These are phyloP conservation scores for Vanilla planifolia DNA, from an alignment of 106 monocot genomes.

Conservation along the genomic window DNA sequence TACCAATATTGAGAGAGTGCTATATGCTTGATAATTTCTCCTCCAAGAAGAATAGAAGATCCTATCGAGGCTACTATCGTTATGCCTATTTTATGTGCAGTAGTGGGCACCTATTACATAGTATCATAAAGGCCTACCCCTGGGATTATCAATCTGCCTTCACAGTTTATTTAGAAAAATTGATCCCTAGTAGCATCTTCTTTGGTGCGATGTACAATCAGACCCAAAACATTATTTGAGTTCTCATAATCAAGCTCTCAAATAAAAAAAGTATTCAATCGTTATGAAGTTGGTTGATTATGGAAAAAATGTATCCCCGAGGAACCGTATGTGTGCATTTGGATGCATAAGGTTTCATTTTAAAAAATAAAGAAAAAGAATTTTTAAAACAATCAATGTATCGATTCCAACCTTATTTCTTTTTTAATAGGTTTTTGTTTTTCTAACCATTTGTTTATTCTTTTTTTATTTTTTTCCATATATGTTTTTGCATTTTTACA, in stretches of 20 bases:
- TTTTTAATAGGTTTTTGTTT: too few species aligned
- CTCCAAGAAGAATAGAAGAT: slow-evolving; percentile 16
- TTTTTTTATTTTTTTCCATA: too few species aligned
- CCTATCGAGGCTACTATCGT: slow-evolving; percentile 3
- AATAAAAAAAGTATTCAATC: slow-evolving; percentile 6
- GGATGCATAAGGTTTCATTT: slow-evolving; percentile 3
- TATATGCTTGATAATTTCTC: slow-evolving; percentile 17
- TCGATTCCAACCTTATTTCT: slow-evolving; percentile 1
- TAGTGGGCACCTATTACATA: background rate
- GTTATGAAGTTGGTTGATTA: slow-evolving; percentile 7
- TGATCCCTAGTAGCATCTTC: slow-evolving; percentile 2
- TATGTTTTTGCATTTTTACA: too few species aligned
- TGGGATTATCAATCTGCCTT: background rate
- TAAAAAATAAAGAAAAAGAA: too few species aligned
- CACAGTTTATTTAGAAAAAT: slow-evolving; percentile 7
- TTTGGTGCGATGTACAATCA: slow-evolving; percentile 11
- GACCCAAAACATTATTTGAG: slow-evolving; percentile 4
- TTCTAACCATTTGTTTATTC: too few species aligned
- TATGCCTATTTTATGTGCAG: slow-evolving; percentile 13
- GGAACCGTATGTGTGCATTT: background rate
- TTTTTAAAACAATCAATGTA: background rate
- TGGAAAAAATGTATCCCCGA: background rate
- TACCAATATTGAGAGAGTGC: slow-evolving; percentile 12
- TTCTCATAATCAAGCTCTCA: background rate
- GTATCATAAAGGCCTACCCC: slow-evolving; percentile 15